Conservation (phyloP, 176 grass and related monocot genomes). For the Lolium rigidum region DNA sequence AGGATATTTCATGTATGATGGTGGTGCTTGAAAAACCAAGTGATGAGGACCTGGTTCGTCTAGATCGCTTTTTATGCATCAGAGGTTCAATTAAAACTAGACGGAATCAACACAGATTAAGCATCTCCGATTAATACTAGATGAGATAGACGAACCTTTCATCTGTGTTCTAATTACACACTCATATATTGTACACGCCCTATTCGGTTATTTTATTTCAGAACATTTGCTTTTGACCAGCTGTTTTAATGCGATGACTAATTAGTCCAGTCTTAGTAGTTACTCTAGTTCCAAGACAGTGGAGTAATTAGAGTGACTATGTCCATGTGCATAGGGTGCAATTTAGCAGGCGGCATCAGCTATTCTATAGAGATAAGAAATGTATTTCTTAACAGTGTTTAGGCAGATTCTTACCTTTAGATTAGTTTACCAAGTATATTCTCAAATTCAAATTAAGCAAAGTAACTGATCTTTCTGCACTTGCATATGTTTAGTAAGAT, state of each 20-base stretch:
- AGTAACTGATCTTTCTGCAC: neutral
- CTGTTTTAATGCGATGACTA: neutral
- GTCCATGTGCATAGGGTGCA: neutral
- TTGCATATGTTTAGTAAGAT: neutral
- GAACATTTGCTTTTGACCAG: slow-evolving; percentile 1
- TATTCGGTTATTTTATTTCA: neutral
- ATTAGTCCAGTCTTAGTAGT: neutral
- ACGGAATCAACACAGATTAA: neutral
- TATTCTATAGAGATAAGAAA: neutral
- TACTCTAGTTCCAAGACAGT: neutral
- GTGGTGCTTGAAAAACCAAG: too few species aligned
- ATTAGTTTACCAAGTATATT: neutral
- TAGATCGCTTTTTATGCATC: neutral
- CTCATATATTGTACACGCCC: neutral
- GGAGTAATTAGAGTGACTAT: too few species aligned
- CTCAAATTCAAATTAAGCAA: neutral
- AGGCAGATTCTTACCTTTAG: neutral
- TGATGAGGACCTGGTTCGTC: too few species aligned
- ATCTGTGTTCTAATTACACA: neutral
- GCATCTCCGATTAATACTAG: too few species aligned
- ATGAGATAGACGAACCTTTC: too few species aligned
- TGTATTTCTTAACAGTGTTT: neutral
- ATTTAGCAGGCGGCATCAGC: neutral
- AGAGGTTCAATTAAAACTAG: neutral
- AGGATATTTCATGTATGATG: too few species aligned